Percentiles rank a stretch among this genome's conserved stretches.
Conservation (phyloP, 257 asterid genomes). For the Paulownia fortunei region DNA sequence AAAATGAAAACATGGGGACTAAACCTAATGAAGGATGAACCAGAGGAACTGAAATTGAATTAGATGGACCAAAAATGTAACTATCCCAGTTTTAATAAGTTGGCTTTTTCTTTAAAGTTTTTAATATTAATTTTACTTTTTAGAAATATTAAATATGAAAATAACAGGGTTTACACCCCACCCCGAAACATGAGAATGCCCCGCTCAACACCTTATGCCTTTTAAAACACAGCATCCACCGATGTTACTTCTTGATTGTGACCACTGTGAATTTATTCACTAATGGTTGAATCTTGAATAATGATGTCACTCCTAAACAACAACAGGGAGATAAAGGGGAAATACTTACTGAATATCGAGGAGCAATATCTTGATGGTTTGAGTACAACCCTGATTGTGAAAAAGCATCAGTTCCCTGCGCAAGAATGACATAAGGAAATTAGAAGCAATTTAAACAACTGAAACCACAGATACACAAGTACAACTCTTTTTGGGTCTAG, state of each 20-base stretch:
- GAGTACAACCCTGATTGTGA: conserved; percentile 94
- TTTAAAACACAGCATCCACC: not conserved
- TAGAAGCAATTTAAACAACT: conserved; percentile 3
- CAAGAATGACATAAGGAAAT: conserved; percentile 23
- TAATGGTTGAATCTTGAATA: conserved; percentile 5
- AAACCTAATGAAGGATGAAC: not conserved
- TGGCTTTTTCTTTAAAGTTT: not conserved
- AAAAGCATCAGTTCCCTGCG: conserved; percentile 87
- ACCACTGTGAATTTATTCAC: not conserved
- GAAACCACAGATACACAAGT: conserved; percentile 1
- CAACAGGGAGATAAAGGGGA: conserved; percentile 7
- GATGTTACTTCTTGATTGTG: not conserved
- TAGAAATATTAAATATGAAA: not conserved
- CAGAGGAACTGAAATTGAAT: not conserved
- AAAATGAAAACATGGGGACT: too few species aligned
- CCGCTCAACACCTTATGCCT: not conserved
- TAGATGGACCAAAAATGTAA: not conserved
- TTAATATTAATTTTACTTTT: not conserved
- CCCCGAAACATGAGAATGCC: not conserved
- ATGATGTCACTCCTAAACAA: not conserved
- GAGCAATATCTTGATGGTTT: conserved; percentile 91
- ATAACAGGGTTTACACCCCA: not conserved
- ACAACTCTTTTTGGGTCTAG: not conserved
- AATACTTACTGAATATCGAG: conserved; percentile 80
- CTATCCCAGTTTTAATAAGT: not conserved